Evolutionary conservation across 257 asterid species (phyloP).

Genomic region (Anisodus acutangulus): DNA sequence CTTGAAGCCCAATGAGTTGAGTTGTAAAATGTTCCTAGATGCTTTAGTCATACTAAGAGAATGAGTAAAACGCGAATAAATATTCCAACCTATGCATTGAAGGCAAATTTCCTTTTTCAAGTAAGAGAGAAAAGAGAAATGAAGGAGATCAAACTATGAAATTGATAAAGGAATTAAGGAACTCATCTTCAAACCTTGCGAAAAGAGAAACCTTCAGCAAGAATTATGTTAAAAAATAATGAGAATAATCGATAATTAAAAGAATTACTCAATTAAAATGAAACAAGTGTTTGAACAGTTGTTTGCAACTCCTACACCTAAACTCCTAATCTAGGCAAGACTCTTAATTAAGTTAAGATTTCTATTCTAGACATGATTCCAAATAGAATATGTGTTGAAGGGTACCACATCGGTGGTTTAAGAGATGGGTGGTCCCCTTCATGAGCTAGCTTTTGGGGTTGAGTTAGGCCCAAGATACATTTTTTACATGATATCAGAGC

Average conservation of each 20-base stretch:
- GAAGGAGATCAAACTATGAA: background rate
- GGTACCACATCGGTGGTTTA: too few relatives aligned
- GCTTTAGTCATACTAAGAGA: background rate
- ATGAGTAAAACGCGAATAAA: background rate
- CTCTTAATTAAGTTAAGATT: background rate
- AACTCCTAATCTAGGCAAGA: background rate
- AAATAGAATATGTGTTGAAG: background rate
- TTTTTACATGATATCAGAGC: too few relatives aligned
- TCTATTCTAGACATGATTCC: background rate
- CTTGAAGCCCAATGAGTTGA: background rate
- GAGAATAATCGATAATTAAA: background rate
- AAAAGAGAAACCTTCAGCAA: background rate
- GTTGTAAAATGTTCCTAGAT: background rate
- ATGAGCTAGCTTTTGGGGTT: too few relatives aligned
- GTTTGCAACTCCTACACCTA: background rate
- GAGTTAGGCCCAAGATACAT: too few relatives aligned
- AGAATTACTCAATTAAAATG: background rate
- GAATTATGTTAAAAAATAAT: background rate
- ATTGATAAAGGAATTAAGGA: background rate
- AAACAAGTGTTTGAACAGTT: background rate
- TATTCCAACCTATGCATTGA: background rate
- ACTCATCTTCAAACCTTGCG: constrained; percentile 1
- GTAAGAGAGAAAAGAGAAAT: background rate
- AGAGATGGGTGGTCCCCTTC: too few relatives aligned
- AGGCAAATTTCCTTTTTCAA: background rate